Percentiles rank a stretch among this genome's conserved stretches.
Evolutionary conservation across 2,329 filamentous ascomycete species (phyloP).

Genomic region (Exophiala aquamarina): DNA sequence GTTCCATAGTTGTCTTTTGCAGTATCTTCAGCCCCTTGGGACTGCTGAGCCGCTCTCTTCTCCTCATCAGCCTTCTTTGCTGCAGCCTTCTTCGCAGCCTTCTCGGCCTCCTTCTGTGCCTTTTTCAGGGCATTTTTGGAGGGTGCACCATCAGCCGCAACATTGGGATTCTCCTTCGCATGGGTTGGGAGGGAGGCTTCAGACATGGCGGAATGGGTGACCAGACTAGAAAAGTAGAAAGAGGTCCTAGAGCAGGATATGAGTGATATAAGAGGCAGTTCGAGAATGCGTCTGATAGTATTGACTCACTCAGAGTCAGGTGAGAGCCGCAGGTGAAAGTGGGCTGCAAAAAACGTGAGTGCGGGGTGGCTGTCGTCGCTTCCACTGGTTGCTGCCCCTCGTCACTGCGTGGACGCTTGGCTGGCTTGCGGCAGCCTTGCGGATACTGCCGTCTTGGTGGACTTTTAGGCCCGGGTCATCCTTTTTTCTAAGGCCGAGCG

Average conservation of each 20-base stretch:
- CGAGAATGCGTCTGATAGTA: background rate
- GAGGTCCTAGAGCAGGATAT: background rate
- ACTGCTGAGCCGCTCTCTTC: slow-evolving; percentile 27
- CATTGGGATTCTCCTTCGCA: slow-evolving; percentile 25
- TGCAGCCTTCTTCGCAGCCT: slow-evolving; percentile 71
- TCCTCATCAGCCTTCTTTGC: slow-evolving; percentile 43
- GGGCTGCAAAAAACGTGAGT: slow-evolving; percentile 6
- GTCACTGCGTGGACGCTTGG: no score
- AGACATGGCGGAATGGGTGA: slow-evolving; percentile 8
- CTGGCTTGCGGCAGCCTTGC: no score
- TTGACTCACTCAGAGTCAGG: slow-evolving; percentile 9
- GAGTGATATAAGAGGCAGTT: no score
- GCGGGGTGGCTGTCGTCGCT: no score
- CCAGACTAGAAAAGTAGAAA: background rate
- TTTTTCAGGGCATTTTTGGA: slow-evolving; percentile 86
- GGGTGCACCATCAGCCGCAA: slow-evolving; percentile 38
- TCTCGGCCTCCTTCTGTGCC: slow-evolving; percentile 85
- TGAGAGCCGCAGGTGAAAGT: slow-evolving; percentile 10
- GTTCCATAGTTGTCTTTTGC: slow-evolving; percentile 80
- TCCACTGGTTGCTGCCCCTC: no score
- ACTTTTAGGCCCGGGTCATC: no score
- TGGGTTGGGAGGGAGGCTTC: slow-evolving; percentile 24
- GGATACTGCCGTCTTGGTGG: no score
- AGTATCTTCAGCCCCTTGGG: slow-evolving; percentile 46
- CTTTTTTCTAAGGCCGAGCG: no score